Evolutionary conservation across 345 rosid species (phyloP), one percentile per base, ranked within the genome.

Genomic region (Rhizophora apiculata): DNA sequence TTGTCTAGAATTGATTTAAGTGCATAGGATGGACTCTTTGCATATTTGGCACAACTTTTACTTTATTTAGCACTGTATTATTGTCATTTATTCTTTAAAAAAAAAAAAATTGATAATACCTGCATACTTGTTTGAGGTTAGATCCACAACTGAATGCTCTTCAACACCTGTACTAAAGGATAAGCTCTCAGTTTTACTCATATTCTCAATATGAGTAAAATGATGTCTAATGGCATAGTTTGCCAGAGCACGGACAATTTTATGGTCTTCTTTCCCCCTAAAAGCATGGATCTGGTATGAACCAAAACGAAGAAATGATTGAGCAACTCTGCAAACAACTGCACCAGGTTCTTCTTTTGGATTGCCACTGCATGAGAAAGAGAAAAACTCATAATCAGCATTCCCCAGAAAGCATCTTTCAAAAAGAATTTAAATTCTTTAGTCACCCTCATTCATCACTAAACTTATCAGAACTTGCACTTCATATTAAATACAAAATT

Each of bases 341-440:
- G 99, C 99, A 63, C 97, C 99, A 65, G 96, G 98, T 62, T 92
- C 98, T 54, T 95, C 97, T 81, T 95, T 95, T 6, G 99, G 80
- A 75, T 92, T 95, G 63, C 99, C 99, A 81, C 98, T 88, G 85
- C 85, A 84, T 48, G 37, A 55, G n/a, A 15, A 58, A 62, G 60
- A 67, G 6, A 37, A 27, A 67, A 69, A 63, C 57, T 13, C 13
- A 2, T 30, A 6, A 55, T 51, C 36, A 68, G 62, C 34, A 61
- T 56, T 39, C 60, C 62, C 24, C 5, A 3, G 18, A 48, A 2
- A 36, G 53, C 34, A 58, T 64, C 43, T 52, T 26, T 3, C 27
- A 53, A 43, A 62, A n/a, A 64, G 11, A 36, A 51, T 22, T 57
- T 53, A 52, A 27, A 72, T 27, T 57, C 56, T 62, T 60, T 22